Evolutionary conservation across 2,329 filamentous ascomycete genomes (phyloP), one percentile per base, ranked within the genome.

Genomic region (Cladobotryum protrusum): DNA sequence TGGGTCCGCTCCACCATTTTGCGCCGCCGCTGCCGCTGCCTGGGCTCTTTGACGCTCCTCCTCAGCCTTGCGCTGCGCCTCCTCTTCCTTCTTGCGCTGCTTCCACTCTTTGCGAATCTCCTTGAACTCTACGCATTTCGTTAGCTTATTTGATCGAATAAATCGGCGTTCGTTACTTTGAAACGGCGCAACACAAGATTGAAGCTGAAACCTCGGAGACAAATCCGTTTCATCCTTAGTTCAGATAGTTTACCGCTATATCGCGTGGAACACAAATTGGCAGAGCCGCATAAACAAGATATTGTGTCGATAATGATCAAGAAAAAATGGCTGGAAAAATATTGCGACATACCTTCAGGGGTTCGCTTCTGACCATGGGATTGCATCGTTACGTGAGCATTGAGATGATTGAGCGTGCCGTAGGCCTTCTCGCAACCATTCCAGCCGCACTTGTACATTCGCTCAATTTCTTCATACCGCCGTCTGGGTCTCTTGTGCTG

Each of bases 401-500:
- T 99, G 59, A 99, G 69, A 67, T 99, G 93, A 69, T 99, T 99
- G 54, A 99, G 73, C 43, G 93, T 99, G 53, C 93, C 93, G 60
- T 99, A 99, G 3, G 93, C 93, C 73, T 99, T 99, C 71, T 99
- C 93, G 65, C 93, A 99, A 8, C 91, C 91, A 57, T 96, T 92
- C 89, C 90, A 97, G 20, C 92, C 93, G 65, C 93, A 99, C 71
- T 97, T 97, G 77, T 99, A 97, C 93, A 99, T 97, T 65, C 93
- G 85, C 74, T 99, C 93, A 61, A 99, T 99, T 67, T 99, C 93
- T 70, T 99, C 93, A 62, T 96, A 99, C 48, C 93, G 83, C 61
- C 93, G 79, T 56, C 93, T 82, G 12, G 93, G 93, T 52, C 93
- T 83, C 75, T 99, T 99, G 69, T 97, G 92, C 67, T 99, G 93